Evolutionary conservation across 768 basidiomycete species (phyloP).

Genomic region (Suillus placidus): DNA sequence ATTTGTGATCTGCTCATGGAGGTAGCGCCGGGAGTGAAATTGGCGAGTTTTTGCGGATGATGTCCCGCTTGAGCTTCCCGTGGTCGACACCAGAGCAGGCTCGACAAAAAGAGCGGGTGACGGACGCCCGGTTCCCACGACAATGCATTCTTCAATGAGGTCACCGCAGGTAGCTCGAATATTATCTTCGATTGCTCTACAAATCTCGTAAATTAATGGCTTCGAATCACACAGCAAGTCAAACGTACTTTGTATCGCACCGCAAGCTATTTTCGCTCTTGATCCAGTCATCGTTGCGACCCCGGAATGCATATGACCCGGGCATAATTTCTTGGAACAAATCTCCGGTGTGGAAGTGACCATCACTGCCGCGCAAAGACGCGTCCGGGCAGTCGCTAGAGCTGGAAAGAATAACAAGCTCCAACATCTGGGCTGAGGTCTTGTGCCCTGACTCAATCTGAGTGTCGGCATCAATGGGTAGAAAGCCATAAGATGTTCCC

Average conservation of each 20-base stretch:
- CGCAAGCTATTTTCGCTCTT: constrained; percentile 78
- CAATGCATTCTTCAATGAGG: constrained; percentile 73
- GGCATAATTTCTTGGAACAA: constrained; percentile 67
- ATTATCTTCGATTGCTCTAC: constrained; percentile 77
- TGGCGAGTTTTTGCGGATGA: constrained; percentile 71
- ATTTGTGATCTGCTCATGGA: constrained; percentile 76
- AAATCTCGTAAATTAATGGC: constrained; percentile 15
- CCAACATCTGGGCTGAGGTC: constrained; percentile 58
- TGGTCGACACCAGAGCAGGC: constrained; percentile 54
- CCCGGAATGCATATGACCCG: constrained; percentile 65
- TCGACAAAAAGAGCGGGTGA: constrained; percentile 80
- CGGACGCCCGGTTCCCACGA: constrained; percentile 75
- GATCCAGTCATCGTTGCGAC: constrained; percentile 85
- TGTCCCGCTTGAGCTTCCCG: constrained; percentile 65
- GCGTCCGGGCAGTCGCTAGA: constrained; percentile 71
- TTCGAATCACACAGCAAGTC: background rate
- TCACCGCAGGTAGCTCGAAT: constrained; percentile 63
- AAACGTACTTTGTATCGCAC: constrained; percentile 69
- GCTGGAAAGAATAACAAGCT: constrained; percentile 68
- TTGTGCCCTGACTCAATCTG: constrained; percentile 48
- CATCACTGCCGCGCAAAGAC: constrained; percentile 61
- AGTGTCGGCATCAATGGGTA: constrained; percentile 50
- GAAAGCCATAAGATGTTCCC: constrained; percentile 67
- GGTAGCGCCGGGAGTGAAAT: constrained; percentile 75
- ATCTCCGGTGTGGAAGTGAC: constrained; percentile 80